Evolutionary conservation across 345 rosid genomes (phyloP).

Genomic region (Camelina laxa): DNA sequence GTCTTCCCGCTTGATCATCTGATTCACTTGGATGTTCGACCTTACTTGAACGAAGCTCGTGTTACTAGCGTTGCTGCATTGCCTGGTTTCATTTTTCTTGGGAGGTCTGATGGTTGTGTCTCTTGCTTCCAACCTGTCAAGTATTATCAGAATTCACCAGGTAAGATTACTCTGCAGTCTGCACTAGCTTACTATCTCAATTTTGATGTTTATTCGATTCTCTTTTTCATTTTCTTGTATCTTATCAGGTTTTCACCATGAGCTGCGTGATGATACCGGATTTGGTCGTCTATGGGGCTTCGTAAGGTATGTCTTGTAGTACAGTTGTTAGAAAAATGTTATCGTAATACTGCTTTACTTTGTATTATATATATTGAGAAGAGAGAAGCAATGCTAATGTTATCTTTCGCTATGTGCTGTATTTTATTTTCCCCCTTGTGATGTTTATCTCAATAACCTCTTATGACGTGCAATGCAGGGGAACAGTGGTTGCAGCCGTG

Average conservation of each 20-base stretch:
- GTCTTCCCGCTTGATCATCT: conserved; percentile 55
- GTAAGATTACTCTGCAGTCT: conserved; percentile 45
- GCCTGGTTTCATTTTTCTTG: conserved; percentile 64
- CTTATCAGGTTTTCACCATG: conserved; percentile 61
- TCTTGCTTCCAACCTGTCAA: conserved; percentile 59
- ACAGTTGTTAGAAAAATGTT: conserved; percentile 18
- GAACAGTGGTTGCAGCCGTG: conserved; percentile 64
- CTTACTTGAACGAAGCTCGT: conserved; percentile 41
- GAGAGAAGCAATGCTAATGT: conserved; percentile 11
- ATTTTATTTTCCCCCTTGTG: background rate
- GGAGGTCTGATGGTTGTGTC: conserved; percentile 72
- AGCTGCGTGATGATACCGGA: conserved; percentile 81
- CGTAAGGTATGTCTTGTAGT: conserved; percentile 56
- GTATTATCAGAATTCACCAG: conserved; percentile 58
- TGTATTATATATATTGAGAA: background rate
- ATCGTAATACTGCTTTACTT: background rate
- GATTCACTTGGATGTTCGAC: conserved; percentile 53
- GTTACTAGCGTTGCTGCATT: conserved; percentile 66
- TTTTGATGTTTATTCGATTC: conserved; percentile 13
- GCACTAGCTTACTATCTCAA: background rate
- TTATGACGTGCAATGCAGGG: conserved; percentile 55
- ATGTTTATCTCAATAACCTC: conserved; percentile 10
- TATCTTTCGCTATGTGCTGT: background rate
- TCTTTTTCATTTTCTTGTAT: conserved; percentile 12
- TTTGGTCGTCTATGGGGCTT: conserved; percentile 84